These are phyloP conservation scores for Musa acuminata DNA, from an alignment of 176 grass and related monocot genomes.

Conservation along the genomic window DNA sequence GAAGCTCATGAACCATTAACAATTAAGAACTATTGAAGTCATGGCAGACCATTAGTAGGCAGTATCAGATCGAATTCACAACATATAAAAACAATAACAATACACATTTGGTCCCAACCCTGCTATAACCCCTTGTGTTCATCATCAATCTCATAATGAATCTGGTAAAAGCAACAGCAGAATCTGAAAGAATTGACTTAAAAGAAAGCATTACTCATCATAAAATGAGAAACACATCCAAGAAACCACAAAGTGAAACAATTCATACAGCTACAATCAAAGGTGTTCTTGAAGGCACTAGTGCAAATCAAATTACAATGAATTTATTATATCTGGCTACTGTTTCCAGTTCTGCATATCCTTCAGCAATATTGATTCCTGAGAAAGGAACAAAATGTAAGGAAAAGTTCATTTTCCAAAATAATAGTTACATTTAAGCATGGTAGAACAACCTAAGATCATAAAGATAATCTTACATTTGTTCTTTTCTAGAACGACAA, in stretches of 20 bases:
- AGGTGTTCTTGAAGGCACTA: not conserved
- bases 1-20: too few relatives aligned
- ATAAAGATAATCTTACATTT: not conserved
- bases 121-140: too few relatives aligned
- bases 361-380: not conserved
- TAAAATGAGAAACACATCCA: too few relatives aligned
- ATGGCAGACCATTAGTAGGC: not conserved
- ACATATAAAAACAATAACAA: too few relatives aligned
- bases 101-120: too few relatives aligned
- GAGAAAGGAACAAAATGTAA: not conserved
- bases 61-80: not conserved
- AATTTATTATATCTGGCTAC: not conserved
- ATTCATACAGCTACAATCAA: not conserved
- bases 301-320: not conserved
- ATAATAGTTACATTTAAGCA: not conserved
- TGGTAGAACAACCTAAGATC: not conserved
- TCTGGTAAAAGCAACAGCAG: too few relatives aligned
- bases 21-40: too few relatives aligned
- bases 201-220: too few relatives aligned
- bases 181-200: too few relatives aligned
- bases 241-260: not conserved
- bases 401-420: not conserved
- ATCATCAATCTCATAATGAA: too few relatives aligned
- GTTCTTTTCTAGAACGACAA: conserved; percentile 26
- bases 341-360: not conserved